Evolutionary conservation across 176 grass and related monocot species (phyloP), one percentile per base, ranked within the genome.

Genomic region (Paspalum vaginatum): DNA sequence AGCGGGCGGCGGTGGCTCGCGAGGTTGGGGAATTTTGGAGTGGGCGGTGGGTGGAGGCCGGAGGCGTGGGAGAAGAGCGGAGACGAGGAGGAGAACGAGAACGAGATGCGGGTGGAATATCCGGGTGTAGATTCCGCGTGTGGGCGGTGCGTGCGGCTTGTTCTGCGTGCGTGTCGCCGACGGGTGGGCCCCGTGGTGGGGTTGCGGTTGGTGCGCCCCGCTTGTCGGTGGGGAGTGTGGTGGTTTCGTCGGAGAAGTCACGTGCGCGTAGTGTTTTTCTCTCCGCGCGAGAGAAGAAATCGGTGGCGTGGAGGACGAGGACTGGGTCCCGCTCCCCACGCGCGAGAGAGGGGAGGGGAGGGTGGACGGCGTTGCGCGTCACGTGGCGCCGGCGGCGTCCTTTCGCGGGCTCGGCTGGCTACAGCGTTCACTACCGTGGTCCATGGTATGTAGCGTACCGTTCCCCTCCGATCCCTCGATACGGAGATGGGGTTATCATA

Each of bases 41-140:
- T 53, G 67, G 40, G 68, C 84, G 84, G 65, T 53, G 67, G 40
- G 86, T 64, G 65, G 74, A 74, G 77, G 84, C 40, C 75, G 75
- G 61, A 82, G 46, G 65, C 79, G 65, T 71, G 79, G 72, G 47
- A 61, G 72, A 63, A 62, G 65, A 18, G 22, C 3, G 57, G 14
- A 18, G 43, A 16, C 11, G 26, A 22, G 39, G 10, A 53, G 51
- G 27, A 14, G 10, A 15, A 58, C 24, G 48, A 25, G 21, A 3
- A 18, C 4, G 12, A 8, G 11, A 53, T 22, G 61, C 53, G 20
- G 5, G 4, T 20, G 45, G 85, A 77, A 81, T 82, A 87, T 87
- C 76, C 85, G 52, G n/a, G 61, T 21, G 61, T 26, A 8, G 49
- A 72, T 55, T 55, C 61, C 18, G 61, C 27, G 11, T 24, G 59